A percentile compares a stretch with the other conserved stretches of the same genome.
Evolutionary conservation across 2,329 filamentous ascomycete genomes (phyloP).

Genomic region (Talaromyces albobiverticillius): DNA sequence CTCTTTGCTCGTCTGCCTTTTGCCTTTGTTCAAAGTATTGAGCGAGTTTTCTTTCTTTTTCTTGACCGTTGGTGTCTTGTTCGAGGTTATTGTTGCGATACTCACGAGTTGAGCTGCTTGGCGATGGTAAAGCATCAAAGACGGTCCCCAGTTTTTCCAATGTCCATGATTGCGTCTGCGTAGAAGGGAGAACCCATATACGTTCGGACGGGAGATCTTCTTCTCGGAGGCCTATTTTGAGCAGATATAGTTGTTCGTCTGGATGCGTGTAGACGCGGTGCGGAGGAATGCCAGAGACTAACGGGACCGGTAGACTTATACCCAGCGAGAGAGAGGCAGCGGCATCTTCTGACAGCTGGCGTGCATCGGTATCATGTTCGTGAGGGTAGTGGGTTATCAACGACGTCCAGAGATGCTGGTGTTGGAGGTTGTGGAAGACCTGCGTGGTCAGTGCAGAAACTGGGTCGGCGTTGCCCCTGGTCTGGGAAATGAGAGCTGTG

Average conservation of each 20-base stretch:
- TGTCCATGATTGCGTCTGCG: constrained; percentile 60
- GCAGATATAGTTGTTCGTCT: constrained; percentile 61
- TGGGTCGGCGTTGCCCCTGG: constrained; percentile 24
- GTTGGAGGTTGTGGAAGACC: constrained; percentile 61
- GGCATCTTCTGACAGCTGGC: background rate
- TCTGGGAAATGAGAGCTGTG: constrained; percentile 36
- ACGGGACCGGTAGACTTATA: constrained; percentile 43
- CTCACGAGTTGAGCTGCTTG: constrained; percentile 16
- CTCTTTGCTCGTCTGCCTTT: constrained; percentile 25
- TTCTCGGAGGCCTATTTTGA: constrained; percentile 49
- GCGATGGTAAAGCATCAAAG: constrained; percentile 52
- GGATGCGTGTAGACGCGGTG: constrained; percentile 61
- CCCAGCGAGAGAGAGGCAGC: constrained; percentile 5
- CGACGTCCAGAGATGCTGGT: constrained; percentile 61
- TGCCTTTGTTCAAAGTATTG: constrained; percentile 31
- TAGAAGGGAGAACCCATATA: constrained; percentile 60
- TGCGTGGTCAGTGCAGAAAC: constrained; percentile 52
- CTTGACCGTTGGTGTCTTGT: constrained; percentile 19
- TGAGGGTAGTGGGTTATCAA: constrained; percentile 47
- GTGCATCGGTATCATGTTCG: constrained; percentile 22
- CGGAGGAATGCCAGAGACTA: constrained; percentile 62
- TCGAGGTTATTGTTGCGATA: constrained; percentile 4
- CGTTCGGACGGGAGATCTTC: constrained; percentile 49
- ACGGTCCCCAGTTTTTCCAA: constrained; percentile 54
- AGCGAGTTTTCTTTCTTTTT: constrained; percentile 27